Percentiles rank a stretch among this genome's conserved stretches.
phyloP scores from a whole-genome alignment of 2,329 filamentous ascomycete genomes.

The Rutstroemia sp. region DNA sequence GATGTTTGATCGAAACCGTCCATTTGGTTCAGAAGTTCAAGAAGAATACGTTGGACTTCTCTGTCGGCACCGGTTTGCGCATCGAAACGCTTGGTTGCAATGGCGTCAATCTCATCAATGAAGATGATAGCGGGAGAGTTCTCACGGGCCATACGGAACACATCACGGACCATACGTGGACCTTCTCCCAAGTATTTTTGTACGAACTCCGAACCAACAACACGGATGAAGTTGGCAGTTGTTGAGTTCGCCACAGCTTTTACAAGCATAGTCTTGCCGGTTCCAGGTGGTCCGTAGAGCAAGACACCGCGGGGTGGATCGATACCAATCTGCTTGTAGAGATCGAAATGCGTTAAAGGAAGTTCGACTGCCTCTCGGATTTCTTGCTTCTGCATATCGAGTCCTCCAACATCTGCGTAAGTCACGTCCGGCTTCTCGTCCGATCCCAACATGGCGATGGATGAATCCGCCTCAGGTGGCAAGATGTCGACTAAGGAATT shows the following conservation, averaged over 20 bases:
- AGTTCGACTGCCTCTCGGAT: constrained; percentile 97
- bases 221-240: constrained; percentile 95
- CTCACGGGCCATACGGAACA: constrained; percentile 98
- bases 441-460: constrained; percentile 93
- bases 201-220: constrained; percentile 96
- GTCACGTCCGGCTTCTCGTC: constrained; percentile 98
- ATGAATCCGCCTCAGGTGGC: constrained; percentile 96
- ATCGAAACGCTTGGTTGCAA: constrained; percentile 98
- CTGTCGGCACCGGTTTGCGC: constrained; percentile 96
- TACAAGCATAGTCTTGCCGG: constrained; percentile 94
- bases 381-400: constrained; percentile 99
- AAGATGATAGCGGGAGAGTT: constrained; percentile 99
- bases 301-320: constrained; percentile 94
- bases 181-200: constrained; percentile 98
- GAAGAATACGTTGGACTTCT: constrained; percentile 96
- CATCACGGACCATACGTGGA: constrained; percentile 96
- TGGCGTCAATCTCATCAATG: constrained; percentile 98
- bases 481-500: constrained; percentile 98
- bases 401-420: constrained; percentile 92
- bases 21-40: constrained; percentile 98
- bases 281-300: constrained; percentile 91
- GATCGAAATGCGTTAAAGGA: constrained; percentile 92
- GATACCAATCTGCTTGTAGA: constrained; percentile 99
- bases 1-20: constrained; percentile 98
- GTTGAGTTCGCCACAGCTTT: constrained; percentile 98